A percentile compares a stretch with the other conserved stretches of the same genome.
These are phyloP conservation scores for Themeda triandra DNA, from an alignment of 176 grass and related monocot species.

Conservation along the genomic window DNA sequence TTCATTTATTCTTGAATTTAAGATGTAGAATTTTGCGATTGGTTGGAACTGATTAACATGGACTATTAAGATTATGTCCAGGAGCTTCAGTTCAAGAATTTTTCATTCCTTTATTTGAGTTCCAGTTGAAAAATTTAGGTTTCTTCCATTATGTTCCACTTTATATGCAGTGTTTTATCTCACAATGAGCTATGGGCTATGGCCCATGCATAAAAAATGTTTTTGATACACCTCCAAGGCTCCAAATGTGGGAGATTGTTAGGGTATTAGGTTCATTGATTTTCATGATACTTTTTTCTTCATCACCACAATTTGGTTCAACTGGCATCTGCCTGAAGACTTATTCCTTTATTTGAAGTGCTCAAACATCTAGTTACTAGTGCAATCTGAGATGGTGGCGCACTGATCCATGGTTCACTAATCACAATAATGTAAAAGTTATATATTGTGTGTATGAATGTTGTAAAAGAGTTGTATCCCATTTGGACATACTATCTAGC, in stretches of 20 bases:
- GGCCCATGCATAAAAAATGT: not conserved
- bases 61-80: not conserved
- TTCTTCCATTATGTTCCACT: not conserved
- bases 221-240: not conserved
- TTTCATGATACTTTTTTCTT: not conserved
- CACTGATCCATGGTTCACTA: not conserved
- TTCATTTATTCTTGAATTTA: not conserved
- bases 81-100: not conserved
- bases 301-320: not conserved
- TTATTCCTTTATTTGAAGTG: not conserved
- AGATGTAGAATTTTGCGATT: not conserved
- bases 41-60: not conserved
- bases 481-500: not conserved
- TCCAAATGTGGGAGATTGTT: not conserved
- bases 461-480: not conserved
- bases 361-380: not conserved
- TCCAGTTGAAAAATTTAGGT: not conserved
- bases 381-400: not conserved
- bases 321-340: not conserved
- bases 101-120: not conserved
- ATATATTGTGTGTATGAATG: not conserved
- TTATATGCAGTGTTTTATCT: not conserved
- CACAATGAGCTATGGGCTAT: not conserved
- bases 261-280: not conserved
- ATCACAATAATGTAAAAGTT: not conserved